These are phyloP conservation scores for Posidonia oceanica DNA, from an alignment of 116 monocot species.

Conservation along the genomic window DNA sequence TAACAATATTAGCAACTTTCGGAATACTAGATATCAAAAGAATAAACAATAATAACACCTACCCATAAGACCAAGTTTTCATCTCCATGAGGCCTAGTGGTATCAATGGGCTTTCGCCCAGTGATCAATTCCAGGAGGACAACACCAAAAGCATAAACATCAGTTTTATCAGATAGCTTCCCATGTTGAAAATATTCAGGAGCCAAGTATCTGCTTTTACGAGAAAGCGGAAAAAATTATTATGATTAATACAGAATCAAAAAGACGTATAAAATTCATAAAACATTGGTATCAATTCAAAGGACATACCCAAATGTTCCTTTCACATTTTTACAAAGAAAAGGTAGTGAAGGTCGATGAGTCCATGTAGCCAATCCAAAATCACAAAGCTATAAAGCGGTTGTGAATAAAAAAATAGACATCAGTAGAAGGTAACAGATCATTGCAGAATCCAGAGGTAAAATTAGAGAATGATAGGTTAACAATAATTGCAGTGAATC, in stretches of 20 bases:
- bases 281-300: background rate
- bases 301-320: slow-evolving; percentile 83
- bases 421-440: too few species aligned
- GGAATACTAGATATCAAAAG: background rate
- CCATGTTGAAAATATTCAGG: slow-evolving; percentile 96
- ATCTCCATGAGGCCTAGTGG: slow-evolving; percentile 47
- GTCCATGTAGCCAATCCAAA: slow-evolving; percentile 89
- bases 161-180: slow-evolving; percentile 83
- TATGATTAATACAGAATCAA: background rate
- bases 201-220: slow-evolving; percentile 60
- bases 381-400: slow-evolving; percentile 57
- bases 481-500: too few species aligned
- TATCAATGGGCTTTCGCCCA: slow-evolving; percentile 72
- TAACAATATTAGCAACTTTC: too few species aligned
- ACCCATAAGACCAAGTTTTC: slow-evolving; percentile 85
- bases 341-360: slow-evolving; percentile 62
- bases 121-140: slow-evolving; percentile 74
- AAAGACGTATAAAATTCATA: background rate
- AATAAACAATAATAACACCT: slow-evolving; percentile 7
- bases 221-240: background rate
- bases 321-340: slow-evolving; percentile 85
- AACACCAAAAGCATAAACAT: slow-evolving; percentile 88
- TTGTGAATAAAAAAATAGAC: background rate
- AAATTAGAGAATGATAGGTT: too few species aligned
- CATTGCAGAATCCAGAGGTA: too few species aligned